Percentiles rank a stretch among this genome's conserved stretches.
phyloP scores from a whole-genome alignment of 805 yeast species.

The Saccharomycopsis sp. region DNA sequence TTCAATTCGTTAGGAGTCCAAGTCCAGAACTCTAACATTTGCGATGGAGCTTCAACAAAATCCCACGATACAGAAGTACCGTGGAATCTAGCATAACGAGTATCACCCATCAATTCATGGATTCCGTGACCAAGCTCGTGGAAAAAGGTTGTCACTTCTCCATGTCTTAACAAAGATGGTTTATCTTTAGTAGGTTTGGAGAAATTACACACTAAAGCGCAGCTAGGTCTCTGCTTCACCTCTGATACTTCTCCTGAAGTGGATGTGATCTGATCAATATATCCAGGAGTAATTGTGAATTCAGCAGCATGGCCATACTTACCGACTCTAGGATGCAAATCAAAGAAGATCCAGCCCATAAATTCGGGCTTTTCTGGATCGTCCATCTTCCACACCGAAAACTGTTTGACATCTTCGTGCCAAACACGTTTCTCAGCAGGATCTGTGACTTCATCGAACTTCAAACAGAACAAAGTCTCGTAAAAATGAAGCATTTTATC shows the following conservation, averaged over 20 bases:
- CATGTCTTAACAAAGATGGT: constrained; percentile 30
- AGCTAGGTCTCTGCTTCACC: constrained; percentile 53
- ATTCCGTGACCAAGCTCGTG: constrained; percentile 90
- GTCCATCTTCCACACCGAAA: constrained; percentile 64
- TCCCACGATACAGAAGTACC: constrained; percentile 79
- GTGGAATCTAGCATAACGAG: constrained; percentile 59
- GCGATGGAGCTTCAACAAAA: constrained; percentile 89
- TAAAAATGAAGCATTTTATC: constrained; percentile 64
- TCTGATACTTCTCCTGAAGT: constrained; percentile 31
- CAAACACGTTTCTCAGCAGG: constrained; percentile 44
- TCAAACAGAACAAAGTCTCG: constrained; percentile 61
- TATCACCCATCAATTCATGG: constrained; percentile 65
- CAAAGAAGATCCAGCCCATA: constrained; percentile 74
- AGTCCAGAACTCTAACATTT: constrained; percentile 83
- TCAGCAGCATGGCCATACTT: constrained; percentile 89
- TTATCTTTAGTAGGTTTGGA: constrained; percentile 46
- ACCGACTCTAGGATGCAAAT: constrained; percentile 79
- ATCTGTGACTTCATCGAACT: constrained; percentile 48
- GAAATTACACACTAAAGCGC: constrained; percentile 80
- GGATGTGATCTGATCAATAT: constrained; percentile 29
- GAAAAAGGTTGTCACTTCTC: constrained; percentile 80
- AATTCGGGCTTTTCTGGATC: constrained; percentile 42
- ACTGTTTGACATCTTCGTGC: constrained; percentile 75
- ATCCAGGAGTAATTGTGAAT: constrained; percentile 62
- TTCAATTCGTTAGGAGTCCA: constrained; percentile 64